Evolutionary conservation across 2,329 filamentous ascomycete species (phyloP), one percentile per base, ranked within the genome.

Genomic region (Metarhizium robertsii): DNA sequence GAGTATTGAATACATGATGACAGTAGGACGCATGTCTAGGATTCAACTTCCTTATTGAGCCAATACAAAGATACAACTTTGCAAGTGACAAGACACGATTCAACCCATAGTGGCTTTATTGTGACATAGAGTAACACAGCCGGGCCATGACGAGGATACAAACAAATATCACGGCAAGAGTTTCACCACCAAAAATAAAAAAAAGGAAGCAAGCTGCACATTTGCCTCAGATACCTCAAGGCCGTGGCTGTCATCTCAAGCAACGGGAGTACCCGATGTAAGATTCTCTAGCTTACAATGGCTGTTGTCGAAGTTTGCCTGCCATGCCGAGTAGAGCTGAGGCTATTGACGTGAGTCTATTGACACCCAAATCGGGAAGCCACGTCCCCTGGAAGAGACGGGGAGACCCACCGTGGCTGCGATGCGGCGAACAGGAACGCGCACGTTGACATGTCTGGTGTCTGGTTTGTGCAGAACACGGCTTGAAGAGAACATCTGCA

Each of bases 341-440:
- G 58, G 62, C 54, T 67, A 68, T 70, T 69, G 62, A 68, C 55
- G 59, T 57, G 57, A 20, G 57, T 65, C 65, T 71, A 71, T 71
- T 71, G 65, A 69, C 47, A 57, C 61, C 68, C 67, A 58, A 61
- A 71, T 68, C 57, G 57, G 68, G 66, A 53, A 61, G 60, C 58
- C 52, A 52, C 49, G 38, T 58, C 34, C 45, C 32, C 32, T 34
- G 32, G 10, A 34, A 3, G 32, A 34, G 32, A 34, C 49, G 45
- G 46, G 32, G 34, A 50, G 42, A 18, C 49, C 55, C 55, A 59
- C 50, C 38, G 49, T 53, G 55, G 57, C 55, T 55, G 50, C 50
- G 20, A 25, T 4, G 18, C 34, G 45, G 38, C 53, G 86, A 53
- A 55, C 47, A 52, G 55, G 30, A 40, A 46, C 20, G 18, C 18